Evolutionary conservation across 1,284 basidiomycete species (phyloP), one percentile per base, ranked within the genome.

Genomic region (Malassezia vespertilionis): DNA sequence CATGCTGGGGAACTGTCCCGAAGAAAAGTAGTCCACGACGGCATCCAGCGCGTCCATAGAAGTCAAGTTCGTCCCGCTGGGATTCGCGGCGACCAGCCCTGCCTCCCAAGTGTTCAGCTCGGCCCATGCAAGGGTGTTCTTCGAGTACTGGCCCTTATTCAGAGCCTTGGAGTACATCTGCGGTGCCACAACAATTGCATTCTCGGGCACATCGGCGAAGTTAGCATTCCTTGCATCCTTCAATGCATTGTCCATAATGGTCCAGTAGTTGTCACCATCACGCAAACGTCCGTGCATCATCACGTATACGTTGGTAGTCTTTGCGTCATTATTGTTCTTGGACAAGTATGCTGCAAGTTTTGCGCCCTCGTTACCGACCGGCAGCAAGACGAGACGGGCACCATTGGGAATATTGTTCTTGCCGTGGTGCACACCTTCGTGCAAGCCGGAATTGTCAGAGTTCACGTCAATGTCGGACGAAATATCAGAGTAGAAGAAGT

Each of bases 41-140:
- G 57, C 54, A 41, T 66, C 62, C 26, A 69, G 40, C 0, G 65
- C 65, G 24, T 68, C 65, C 37, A 69, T 59, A 15, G 57, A 54
- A 5, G 62, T 55, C 37, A 57, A 52, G 5, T 46, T 46, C 0
- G 67, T 56, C 3, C 33, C 36, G 0, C n/a, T 34, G 0, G 67
- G 67, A 30, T 68, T 58, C n/a, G 47, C 57, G 0, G 65, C 67
- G 1, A 52, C 39, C 34, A 58, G 58, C 20, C 67, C 67, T 0
- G 63, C 58, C 23, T 66, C 57, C 67, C 67, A 69, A 0, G 60
- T 58, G 34, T 69, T 69, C 33, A 60, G 51, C 24, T 63, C 65
- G 24, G 26, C 54, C 59, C 61, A 69, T 0, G 67, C 67, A 6
- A 69, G 40, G 22, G 61, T 54, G 21, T 55, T 22, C 14, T 48